A percentile compares a stretch with the other conserved stretches of the same genome.
Evolutionary conservation across 2,329 filamentous ascomycete species (phyloP).

Genomic region (Aciculosporium take): DNA sequence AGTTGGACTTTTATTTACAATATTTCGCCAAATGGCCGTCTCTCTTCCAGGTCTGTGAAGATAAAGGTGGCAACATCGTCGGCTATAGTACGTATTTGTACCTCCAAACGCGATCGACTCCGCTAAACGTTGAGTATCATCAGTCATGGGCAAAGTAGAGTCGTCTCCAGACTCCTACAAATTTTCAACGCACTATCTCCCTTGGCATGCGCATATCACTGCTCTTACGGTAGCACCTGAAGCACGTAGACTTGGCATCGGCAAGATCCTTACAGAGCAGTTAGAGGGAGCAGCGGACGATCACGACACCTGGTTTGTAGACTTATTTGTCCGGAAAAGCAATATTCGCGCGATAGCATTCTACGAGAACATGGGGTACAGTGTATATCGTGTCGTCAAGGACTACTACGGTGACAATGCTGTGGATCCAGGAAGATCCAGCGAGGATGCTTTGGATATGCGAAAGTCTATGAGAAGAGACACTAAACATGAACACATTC

Average conservation of each 20-base stretch:
- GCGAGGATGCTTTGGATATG: conserved; percentile 95
- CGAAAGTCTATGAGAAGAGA: conserved; percentile 80
- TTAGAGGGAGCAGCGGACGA: conserved; percentile 73
- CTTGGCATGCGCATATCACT: conserved; percentile 98
- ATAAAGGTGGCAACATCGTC: conserved; percentile 73
- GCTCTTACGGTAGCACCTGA: conserved; percentile 83
- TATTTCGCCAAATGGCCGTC: conserved; percentile 95
- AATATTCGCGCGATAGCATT: conserved; percentile 79
- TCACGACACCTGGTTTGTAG: conserved; percentile 84
- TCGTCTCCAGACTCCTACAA: conserved; percentile 62
- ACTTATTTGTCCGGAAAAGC: conserved; percentile 80
- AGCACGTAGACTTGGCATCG: conserved; percentile 74
- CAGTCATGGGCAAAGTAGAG: conserved; percentile 96
- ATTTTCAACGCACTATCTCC: conserved; percentile 79
- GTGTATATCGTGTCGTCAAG: conserved; percentile 73
- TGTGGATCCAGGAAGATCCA: conserved; percentile 42
- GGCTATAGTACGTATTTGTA: conserved; percentile 60
- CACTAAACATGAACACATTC: conserved; percentile 57
- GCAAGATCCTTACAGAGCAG: conserved; percentile 65
- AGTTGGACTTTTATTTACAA: conserved; percentile 86
- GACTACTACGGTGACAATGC: conserved; percentile 88
- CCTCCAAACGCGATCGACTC: neutral
- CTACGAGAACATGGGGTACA: conserved; percentile 86
- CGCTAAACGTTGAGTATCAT: conserved; percentile 22
- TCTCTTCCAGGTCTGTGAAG: conserved; percentile 84